Evolutionary conservation across 1,284 basidiomycete species (phyloP), one percentile per base, ranked within the genome.

Genomic region (Wallemia ichthyophaga): DNA sequence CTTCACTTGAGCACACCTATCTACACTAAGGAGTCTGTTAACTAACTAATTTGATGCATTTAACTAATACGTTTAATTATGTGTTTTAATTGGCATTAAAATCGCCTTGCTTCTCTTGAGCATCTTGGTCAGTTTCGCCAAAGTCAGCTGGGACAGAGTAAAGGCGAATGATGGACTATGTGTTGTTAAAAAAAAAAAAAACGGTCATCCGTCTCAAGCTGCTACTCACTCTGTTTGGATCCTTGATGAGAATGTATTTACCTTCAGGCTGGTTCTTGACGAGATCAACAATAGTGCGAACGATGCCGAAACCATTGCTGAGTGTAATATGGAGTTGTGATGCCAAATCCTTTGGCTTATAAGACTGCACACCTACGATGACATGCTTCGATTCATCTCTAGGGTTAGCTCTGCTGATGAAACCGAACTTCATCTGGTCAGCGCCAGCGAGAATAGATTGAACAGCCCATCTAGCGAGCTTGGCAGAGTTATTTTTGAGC

Each of bases 401-500:
- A 48, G 91, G 83, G 69, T 84, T 89, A 54, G 80, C 85, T 59
- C 94, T 86, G 24, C 92, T 92, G 65, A 98, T 88, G 70, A 74
- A 76, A 53, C 71, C 94, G 69, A 99, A 85, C 75, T 98, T 99
- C 82, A 98, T 85, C 65, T 82, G 75, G 63, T 98, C 94, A 21
- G 91, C 92, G 58, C 94, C 94, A 57, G 94, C 89, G 53, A 99
- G 75, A 59, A 96, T 77, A 68, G 85, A 86, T 74, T 96, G 91
- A 27, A 96, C 84, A 0, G 94, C 83, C 85, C 92, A 99, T 68
- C 92, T 85, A 21, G 92, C 91, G 58, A 99, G 78, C 73, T 98
- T 98, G 74, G 83, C 91, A 67, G 83, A 87, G 74, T 99, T 99
- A 74, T 98, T 99, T 76, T 98, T 98, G 94, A 98, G 96, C 75